Evolutionary conservation across 805 yeast species (phyloP).

Genomic region (Saccharomycopsis lassenensis): DNA sequence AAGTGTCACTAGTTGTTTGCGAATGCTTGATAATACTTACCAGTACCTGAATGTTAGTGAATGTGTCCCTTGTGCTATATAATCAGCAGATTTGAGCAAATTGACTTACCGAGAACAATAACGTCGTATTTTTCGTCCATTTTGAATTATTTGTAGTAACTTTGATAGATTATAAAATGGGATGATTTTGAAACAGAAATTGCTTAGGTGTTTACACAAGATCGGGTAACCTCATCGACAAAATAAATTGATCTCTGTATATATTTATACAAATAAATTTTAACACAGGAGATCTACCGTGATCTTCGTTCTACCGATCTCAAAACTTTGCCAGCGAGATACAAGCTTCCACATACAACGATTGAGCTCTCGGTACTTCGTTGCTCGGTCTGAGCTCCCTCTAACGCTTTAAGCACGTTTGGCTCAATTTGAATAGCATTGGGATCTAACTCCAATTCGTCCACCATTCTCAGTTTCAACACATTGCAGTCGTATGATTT

Average conservation of each 20-base stretch:
- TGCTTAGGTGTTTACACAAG: no score
- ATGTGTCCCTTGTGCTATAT: no score
- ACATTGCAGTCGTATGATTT: conserved; percentile 31
- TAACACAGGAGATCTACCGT: no score
- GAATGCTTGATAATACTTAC: no score
- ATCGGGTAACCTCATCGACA: no score
- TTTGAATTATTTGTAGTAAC: background rate
- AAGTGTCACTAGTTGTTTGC: no score
- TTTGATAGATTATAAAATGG: background rate
- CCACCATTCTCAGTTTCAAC: conserved; percentile 23
- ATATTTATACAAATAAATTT: no score
- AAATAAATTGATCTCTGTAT: no score
- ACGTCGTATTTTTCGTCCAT: conserved; percentile 98
- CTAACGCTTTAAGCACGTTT: conserved; percentile 23
- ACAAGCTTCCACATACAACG: conserved; percentile 63
- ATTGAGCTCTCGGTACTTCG: conserved; percentile 21
- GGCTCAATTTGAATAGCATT: conserved; percentile 22
- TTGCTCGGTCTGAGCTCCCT: conserved; percentile 3
- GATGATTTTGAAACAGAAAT: no score
- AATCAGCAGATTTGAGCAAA: background rate
- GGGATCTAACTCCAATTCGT: conserved; percentile 20
- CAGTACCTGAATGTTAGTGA: conserved; percentile 4
- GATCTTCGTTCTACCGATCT: no score
- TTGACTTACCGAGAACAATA: conserved; percentile 68
- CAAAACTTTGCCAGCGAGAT: conserved; percentile 49